Evolutionary conservation across 2,329 filamentous ascomycete species (phyloP).

Genomic region (Beauveria scarabaeidicola): DNA sequence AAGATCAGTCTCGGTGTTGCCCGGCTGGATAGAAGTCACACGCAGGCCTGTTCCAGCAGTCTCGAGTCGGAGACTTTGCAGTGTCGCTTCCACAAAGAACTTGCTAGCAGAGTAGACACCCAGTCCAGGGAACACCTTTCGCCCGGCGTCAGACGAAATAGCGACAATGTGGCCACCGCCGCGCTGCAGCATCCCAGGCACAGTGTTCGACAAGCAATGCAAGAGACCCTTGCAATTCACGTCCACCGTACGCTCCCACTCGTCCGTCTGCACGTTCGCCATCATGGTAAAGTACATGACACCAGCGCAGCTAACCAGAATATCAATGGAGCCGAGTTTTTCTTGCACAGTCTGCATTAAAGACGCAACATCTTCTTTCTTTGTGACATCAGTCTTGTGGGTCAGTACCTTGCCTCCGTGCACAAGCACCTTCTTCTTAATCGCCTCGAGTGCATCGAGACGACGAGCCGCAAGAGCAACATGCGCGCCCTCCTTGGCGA

Average conservation of each 20-base stretch:
- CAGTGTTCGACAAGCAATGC: conserved; percentile 59
- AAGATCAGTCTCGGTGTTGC: conserved; percentile 66
- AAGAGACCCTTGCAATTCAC: conserved; percentile 81
- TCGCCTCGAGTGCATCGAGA: conserved; percentile 55
- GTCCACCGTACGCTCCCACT: conserved; percentile 77
- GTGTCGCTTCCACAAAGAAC: conserved; percentile 75
- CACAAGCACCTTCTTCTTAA: conserved; percentile 51
- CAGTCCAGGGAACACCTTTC: conserved; percentile 73
- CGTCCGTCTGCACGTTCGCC: conserved; percentile 62
- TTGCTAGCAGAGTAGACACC: conserved; percentile 78
- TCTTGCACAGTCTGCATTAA: conserved; percentile 51
- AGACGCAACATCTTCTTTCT: conserved; percentile 54
- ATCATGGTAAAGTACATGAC: conserved; percentile 91
- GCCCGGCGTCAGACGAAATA: conserved; percentile 73
- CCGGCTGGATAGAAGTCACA: conserved; percentile 68
- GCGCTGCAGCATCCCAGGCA: conserved; percentile 64
- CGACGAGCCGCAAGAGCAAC: conserved; percentile 66
- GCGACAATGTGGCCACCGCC: conserved; percentile 66
- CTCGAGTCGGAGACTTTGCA: conserved; percentile 68
- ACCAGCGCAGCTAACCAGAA: conserved; percentile 71
- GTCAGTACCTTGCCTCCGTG: conserved; percentile 58
- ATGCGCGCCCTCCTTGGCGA: conserved; percentile 63
- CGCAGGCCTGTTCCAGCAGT: conserved; percentile 65
- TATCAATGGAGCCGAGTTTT: conserved; percentile 64
- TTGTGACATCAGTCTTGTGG: conserved; percentile 65